These are phyloP conservation scores for Apiospora rasikravindrae DNA, from an alignment of 2,329 filamentous ascomycete species.

Conservation along the genomic window DNA sequence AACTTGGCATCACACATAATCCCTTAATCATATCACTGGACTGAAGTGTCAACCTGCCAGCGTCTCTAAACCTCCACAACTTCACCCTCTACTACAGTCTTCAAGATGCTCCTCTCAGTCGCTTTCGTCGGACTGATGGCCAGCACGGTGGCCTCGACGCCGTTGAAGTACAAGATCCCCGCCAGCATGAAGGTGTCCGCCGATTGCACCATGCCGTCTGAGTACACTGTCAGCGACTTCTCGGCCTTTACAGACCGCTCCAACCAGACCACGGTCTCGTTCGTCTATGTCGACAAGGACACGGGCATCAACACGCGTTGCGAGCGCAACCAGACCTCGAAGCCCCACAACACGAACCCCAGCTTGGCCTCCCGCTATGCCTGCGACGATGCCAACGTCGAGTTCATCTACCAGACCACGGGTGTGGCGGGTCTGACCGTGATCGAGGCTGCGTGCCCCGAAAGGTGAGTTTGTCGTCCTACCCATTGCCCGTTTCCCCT, in stretches of 20 bases:
- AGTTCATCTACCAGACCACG: slow-evolving; percentile 39
- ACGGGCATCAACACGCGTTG: slow-evolving; percentile 36
- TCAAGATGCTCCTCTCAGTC: slow-evolving; percentile 29
- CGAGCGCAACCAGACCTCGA: slow-evolving; percentile 35
- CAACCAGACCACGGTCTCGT: slow-evolving; percentile 30
- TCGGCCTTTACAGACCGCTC: slow-evolving; percentile 29
- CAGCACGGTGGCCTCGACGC: slow-evolving; percentile 29
- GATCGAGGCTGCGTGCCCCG: slow-evolving; percentile 35
- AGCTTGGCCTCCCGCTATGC: slow-evolving; percentile 32
- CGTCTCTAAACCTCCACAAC: background rate
- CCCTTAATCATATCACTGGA: background rate
- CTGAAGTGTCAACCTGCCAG: background rate
- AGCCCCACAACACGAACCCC: slow-evolving; percentile 24
- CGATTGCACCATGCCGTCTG: slow-evolving; percentile 32
- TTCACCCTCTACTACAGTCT: background rate
- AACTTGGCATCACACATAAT: background rate
- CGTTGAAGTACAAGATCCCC: slow-evolving; percentile 34
- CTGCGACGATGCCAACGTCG: slow-evolving; percentile 33
- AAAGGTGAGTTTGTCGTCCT: slow-evolving; percentile 28
- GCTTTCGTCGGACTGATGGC: slow-evolving; percentile 32
- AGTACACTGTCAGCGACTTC: slow-evolving; percentile 35
- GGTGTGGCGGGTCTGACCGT: slow-evolving; percentile 34
- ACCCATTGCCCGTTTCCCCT: no score
- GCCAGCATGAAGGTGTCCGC: slow-evolving; percentile 27
- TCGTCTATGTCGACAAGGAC: slow-evolving; percentile 33